Percentiles rank a stretch among this genome's conserved stretches.
Evolutionary conservation across 306 rosid species (phyloP).

Genomic region (Oxytropis ochrocephala): DNA sequence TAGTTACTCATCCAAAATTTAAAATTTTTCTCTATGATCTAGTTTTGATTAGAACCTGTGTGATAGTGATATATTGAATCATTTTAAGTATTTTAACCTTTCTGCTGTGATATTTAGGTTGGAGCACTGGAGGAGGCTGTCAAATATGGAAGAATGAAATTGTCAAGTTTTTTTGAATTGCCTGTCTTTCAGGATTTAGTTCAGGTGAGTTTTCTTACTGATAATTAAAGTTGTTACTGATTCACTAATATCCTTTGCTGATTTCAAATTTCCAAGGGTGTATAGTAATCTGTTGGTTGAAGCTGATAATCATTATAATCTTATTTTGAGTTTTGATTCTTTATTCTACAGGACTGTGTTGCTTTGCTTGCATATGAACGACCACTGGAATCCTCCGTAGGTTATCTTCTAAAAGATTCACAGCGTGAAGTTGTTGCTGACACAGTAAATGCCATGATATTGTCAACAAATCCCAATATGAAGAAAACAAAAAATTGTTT

Average conservation of each 20-base stretch:
- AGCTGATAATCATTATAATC: slow-evolving; percentile 6
- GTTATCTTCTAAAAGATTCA: slow-evolving; percentile 73
- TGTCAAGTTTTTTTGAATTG: slow-evolving; percentile 61
- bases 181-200: slow-evolving; percentile 69
- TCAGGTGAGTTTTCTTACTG: slow-evolving; percentile 46
- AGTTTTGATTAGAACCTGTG: neutral
- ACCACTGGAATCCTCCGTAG: slow-evolving; percentile 74
- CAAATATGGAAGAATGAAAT: slow-evolving; percentile 70
- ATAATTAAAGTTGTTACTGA: neutral
- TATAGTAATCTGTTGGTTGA: neutral
- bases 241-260: neutral
- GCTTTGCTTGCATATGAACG: slow-evolving; percentile 86
- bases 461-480: slow-evolving; percentile 71
- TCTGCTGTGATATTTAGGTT: slow-evolving; percentile 41
- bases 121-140: slow-evolving; percentile 92
- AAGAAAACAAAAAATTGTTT: slow-evolving; percentile 58
- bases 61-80: neutral
- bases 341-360: slow-evolving; percentile 66
- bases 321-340: neutral
- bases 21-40: neutral
- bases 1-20: neutral
- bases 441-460: slow-evolving; percentile 77
- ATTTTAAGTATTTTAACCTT: neutral
- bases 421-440: slow-evolving; percentile 98
- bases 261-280: neutral